Conservation (phyloP, 148 eudicot genomes). For the Pharnaceum exiguum region DNA sequence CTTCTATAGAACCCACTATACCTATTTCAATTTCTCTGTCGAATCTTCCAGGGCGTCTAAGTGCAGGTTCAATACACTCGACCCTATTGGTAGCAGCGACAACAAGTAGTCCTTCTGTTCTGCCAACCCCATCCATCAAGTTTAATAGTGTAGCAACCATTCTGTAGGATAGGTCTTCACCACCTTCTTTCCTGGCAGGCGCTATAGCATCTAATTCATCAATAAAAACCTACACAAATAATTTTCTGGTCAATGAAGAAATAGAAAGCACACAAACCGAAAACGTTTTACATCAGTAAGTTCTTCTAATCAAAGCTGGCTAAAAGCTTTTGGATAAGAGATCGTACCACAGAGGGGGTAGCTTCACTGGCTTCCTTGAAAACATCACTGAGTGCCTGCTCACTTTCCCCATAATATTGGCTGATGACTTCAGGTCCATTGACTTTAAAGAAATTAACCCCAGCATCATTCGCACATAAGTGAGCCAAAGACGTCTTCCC, state of each 20-base stretch:
- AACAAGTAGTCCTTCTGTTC: conserved; percentile 60
- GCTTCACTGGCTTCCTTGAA: conserved; percentile 74
- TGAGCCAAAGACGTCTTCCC: conserved; percentile 90
- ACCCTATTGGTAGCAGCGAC: conserved; percentile 89
- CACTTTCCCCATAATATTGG: conserved; percentile 86
- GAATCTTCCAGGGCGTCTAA: conserved; percentile 90
- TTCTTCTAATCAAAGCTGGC: neutral
- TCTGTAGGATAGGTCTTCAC: conserved; percentile 85
- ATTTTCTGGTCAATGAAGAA: conserved; percentile 6
- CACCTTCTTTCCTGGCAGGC: conserved; percentile 87
- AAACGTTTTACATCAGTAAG: neutral
- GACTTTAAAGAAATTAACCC: conserved; percentile 65
- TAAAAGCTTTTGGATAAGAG: conserved; percentile 3
- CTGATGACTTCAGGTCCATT: conserved; percentile 87
- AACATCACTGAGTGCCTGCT: conserved; percentile 69
- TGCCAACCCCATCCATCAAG: conserved; percentile 87
- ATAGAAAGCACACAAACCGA: neutral
- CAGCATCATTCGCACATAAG: conserved; percentile 74
- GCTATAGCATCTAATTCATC: conserved; percentile 98
- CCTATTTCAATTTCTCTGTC: conserved; percentile 96
- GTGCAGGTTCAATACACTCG: conserved; percentile 92
- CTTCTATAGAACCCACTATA: conserved; percentile 10
- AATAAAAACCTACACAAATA: conserved; percentile 59
- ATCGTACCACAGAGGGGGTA: conserved; percentile 84
- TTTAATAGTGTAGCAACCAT: conserved; percentile 86